A percentile compares a stretch with the other conserved stretches of the same genome.
phyloP scores from a whole-genome alignment of 2,329 filamentous ascomycete genomes.

The Aspergillus flavus region DNA sequence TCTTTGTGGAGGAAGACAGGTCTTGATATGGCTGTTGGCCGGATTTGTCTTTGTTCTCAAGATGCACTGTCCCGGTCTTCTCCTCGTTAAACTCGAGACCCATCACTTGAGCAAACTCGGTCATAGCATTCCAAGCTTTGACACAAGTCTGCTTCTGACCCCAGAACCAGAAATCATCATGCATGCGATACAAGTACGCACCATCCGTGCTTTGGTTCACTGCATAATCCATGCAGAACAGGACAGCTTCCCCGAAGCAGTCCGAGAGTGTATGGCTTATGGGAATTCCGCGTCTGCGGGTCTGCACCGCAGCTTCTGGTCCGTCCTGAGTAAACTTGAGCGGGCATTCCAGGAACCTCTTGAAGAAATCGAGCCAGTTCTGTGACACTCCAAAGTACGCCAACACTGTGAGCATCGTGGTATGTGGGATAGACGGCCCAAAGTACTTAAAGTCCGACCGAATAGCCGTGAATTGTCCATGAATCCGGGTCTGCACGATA shows the following conservation, averaged over 20 bases:
- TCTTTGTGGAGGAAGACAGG: neutral
- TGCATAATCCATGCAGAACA: conserved; percentile 68
- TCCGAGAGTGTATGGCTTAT: conserved; percentile 63
- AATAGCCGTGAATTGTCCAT: conserved; percentile 56
- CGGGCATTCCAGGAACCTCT: conserved; percentile 60
- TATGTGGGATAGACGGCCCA: conserved; percentile 60
- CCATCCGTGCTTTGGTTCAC: conserved; percentile 62
- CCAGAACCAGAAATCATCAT: conserved; percentile 72
- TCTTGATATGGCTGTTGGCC: conserved; percentile 6
- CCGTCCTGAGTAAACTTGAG: conserved; percentile 61
- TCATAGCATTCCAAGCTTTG: conserved; percentile 62
- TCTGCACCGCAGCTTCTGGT: conserved; percentile 44
- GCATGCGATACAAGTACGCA: conserved; percentile 60
- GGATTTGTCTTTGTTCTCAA: conserved; percentile 29
- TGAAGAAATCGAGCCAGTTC: conserved; percentile 62
- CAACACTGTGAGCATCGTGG: conserved; percentile 60
- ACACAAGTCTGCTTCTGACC: conserved; percentile 56
- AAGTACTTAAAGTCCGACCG: conserved; percentile 63
- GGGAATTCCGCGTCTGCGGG: conserved; percentile 60
- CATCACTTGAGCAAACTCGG: conserved; percentile 57
- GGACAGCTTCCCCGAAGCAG: conserved; percentile 60
- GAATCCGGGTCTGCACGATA: conserved; percentile 51
- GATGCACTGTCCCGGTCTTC: conserved; percentile 58
- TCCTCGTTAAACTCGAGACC: conserved; percentile 61
- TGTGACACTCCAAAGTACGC: conserved; percentile 62